A percentile compares a stretch with the other conserved stretches of the same genome.
Evolutionary conservation across 2,329 filamentous ascomycete species (phyloP).

Genomic region (Fusarium duplospermum): DNA sequence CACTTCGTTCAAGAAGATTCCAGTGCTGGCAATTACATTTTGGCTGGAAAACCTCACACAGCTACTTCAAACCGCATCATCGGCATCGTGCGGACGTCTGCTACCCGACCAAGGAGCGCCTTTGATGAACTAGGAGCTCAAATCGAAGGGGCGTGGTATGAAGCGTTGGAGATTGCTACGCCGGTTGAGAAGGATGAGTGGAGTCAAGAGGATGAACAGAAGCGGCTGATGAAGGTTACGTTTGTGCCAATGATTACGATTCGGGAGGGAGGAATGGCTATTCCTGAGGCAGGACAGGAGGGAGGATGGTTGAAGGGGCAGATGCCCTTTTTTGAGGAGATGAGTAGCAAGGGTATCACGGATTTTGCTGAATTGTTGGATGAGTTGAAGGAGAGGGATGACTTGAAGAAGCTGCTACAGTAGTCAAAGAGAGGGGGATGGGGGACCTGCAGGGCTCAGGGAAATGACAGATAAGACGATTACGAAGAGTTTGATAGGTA

Average conservation of each 20-base stretch:
- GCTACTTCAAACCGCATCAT: slow-evolving; percentile 27
- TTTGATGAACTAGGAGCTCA: slow-evolving; percentile 27
- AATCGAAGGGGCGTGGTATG: slow-evolving; percentile 29
- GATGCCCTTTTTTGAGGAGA: slow-evolving; percentile 19
- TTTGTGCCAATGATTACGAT: slow-evolving; percentile 32
- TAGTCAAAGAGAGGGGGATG: too few species aligned
- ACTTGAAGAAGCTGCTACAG: neutral
- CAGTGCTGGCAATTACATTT: slow-evolving; percentile 17
- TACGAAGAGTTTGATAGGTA: too few species aligned
- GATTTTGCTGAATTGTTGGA: slow-evolving; percentile 16
- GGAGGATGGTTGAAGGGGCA: slow-evolving; percentile 25
- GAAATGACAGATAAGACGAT: too few species aligned
- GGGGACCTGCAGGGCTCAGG: too few species aligned
- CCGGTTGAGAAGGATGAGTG: neutral
- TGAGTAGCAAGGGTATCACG: slow-evolving; percentile 17
- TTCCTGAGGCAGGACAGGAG: slow-evolving; percentile 34
- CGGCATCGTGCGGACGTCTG: slow-evolving; percentile 28
- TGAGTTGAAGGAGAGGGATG: slow-evolving; percentile 39
- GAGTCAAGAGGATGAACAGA: slow-evolving; percentile 1
- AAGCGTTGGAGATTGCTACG: neutral
- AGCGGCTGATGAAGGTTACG: slow-evolving; percentile 22
- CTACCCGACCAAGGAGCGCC: slow-evolving; percentile 1
- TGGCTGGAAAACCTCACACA: slow-evolving; percentile 15
- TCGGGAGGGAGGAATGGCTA: slow-evolving; percentile 32
- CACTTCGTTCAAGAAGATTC: slow-evolving; percentile 16